phyloP scores from a whole-genome alignment of 306 rosid species.

The Macrotyloma uniflorum region DNA sequence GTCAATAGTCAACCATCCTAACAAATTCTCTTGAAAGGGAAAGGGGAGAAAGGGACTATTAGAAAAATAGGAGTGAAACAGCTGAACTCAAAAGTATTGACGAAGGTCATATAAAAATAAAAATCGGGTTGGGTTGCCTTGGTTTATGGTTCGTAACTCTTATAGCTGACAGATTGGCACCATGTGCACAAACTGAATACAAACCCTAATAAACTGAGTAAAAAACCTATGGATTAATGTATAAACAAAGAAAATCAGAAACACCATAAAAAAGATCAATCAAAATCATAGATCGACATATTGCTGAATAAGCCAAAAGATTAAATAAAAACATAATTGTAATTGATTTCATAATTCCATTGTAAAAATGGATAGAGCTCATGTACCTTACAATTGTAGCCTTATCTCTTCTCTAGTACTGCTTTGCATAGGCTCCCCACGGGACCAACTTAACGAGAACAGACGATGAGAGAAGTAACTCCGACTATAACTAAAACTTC shows the following conservation, averaged over 20 bases:
- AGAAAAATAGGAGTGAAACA: background rate
- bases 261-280: background rate
- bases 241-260: background rate
- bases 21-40: conserved; percentile 13
- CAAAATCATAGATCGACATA: background rate
- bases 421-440: background rate
- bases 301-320: background rate
- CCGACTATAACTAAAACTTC: background rate
- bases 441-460: background rate
- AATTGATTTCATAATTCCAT: background rate
- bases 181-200: background rate
- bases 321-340: background rate
- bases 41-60: background rate
- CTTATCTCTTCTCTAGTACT: conserved; percentile 12
- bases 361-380: background rate
- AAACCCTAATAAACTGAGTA: background rate
- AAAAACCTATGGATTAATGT: background rate
- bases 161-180: background rate
- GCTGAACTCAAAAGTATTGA: background rate
- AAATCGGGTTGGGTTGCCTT: background rate
- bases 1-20: conserved; percentile 32
- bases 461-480: background rate
- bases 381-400: background rate
- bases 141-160: background rate
- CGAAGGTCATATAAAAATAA: background rate